phyloP scores from a whole-genome alignment of 352 stramenopile genomes.

The Phytophthora sp. region DNA sequence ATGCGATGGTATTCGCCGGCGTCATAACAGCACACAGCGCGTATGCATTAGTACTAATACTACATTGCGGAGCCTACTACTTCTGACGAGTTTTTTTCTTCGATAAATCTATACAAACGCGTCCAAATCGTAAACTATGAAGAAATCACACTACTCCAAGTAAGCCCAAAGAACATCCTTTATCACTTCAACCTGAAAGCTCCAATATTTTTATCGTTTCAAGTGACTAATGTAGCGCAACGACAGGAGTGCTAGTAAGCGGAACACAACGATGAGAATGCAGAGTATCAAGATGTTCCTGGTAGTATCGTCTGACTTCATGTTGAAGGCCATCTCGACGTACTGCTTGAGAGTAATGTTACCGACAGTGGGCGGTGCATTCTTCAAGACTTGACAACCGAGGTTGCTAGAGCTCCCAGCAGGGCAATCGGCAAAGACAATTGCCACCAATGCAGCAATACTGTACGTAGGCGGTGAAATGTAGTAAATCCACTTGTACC shows the following conservation, averaged over 20 bases:
- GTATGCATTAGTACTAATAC: too few relatives aligned
- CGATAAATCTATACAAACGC: too few relatives aligned
- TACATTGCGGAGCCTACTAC: too few relatives aligned
- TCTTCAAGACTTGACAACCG: slow-evolving; percentile 37
- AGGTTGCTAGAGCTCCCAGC: slow-evolving; percentile 20
- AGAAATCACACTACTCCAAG: too few relatives aligned
- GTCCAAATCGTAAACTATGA: too few relatives aligned
- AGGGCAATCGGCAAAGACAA: slow-evolving; percentile 50
- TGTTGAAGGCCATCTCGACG: slow-evolving; percentile 46
- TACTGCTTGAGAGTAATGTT: slow-evolving; percentile 52
- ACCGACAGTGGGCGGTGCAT: slow-evolving; percentile 34
- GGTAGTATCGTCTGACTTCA: slow-evolving; percentile 39
- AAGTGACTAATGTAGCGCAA: slow-evolving; percentile 63
- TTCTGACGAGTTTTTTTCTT: too few relatives aligned
- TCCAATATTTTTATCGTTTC: slow-evolving; percentile 50
- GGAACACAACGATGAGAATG: slow-evolving; percentile 54
- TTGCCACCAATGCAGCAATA: slow-evolving; percentile 44
- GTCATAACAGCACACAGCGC: too few relatives aligned
- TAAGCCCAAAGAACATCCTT: too few relatives aligned
- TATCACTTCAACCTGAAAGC: too few relatives aligned
- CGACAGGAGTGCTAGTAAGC: slow-evolving; percentile 49
- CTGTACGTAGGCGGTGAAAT: slow-evolving; percentile 55
- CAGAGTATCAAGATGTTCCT: slow-evolving; percentile 41
- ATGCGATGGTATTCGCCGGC: too few relatives aligned
- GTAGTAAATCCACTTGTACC: slow-evolving; percentile 69